Evolutionary conservation across 441 rosid species (phyloP).

Genomic region (Pelargonium australe): DNA sequence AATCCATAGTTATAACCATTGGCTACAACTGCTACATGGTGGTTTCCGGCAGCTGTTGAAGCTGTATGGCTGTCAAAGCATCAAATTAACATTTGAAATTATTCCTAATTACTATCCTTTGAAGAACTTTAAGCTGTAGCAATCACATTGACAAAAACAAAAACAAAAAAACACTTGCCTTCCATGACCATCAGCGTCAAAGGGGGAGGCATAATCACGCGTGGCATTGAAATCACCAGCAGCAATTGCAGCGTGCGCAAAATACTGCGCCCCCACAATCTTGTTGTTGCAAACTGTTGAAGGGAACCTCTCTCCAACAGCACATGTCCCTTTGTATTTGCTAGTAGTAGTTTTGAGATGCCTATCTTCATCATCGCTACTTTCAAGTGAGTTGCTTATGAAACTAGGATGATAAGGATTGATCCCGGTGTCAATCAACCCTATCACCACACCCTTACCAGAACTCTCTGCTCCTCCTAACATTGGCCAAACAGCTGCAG

Average conservation of each 20-base stretch:
- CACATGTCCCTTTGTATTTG: slow-evolving; percentile 41
- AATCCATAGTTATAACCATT: slow-evolving; percentile 29
- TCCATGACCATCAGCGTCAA: slow-evolving; percentile 57
- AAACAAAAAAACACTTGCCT: slow-evolving; percentile 30
- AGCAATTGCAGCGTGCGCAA: slow-evolving; percentile 45
- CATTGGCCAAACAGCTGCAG: slow-evolving; percentile 37
- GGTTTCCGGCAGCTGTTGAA: slow-evolving; percentile 30
- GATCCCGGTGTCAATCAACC: slow-evolving; percentile 48
- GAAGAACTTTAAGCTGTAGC: background rate
- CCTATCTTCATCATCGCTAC: background rate
- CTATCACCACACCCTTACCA: slow-evolving; percentile 44
- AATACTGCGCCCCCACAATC: slow-evolving; percentile 46
- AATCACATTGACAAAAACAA: background rate
- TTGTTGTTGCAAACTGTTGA: slow-evolving; percentile 38
- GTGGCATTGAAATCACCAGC: slow-evolving; percentile 42
- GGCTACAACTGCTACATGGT: slow-evolving; percentile 20
- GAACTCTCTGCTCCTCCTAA: slow-evolving; percentile 38
- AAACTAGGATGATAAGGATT: slow-evolving; percentile 50
- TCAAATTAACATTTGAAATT: background rate
- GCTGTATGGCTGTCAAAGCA: slow-evolving; percentile 27
- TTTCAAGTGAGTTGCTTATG: slow-evolving; percentile 12
- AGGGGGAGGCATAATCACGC: slow-evolving; percentile 43
- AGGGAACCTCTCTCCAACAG: slow-evolving; percentile 34
- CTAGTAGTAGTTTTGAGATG: slow-evolving; percentile 10
- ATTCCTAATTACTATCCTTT: background rate